Evolutionary conservation across 495 filamentous ascomycete genomes (phyloP).

Genomic region (Trichoderma reesei): DNA sequence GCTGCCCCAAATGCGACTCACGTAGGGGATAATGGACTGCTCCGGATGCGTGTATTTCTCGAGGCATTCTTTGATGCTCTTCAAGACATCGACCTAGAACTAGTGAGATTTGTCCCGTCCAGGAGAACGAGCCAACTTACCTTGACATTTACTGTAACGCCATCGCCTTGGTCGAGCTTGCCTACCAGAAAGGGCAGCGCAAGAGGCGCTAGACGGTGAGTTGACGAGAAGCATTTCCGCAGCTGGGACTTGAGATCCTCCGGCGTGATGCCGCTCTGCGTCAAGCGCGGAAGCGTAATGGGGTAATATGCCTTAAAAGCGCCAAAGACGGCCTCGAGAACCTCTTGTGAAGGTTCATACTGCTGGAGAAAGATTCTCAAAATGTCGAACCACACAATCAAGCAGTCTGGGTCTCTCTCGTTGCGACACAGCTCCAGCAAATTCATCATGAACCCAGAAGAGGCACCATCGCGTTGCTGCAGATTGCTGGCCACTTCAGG

Average conservation of each 20-base stretch:
- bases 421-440: conserved; percentile 33
- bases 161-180: conserved; percentile 42
- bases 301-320: conserved; percentile 44
- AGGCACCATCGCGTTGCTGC: conserved; percentile 28
- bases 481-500: conserved; percentile 29
- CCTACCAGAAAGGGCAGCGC: conserved; percentile 37
- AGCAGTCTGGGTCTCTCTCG: conserved; percentile 40
- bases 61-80: conserved; percentile 38
- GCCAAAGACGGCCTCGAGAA: conserved; percentile 36
- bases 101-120: neutral
- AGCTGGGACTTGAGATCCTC: conserved; percentile 39
- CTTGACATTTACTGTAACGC: conserved; percentile 41
- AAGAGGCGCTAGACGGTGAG: conserved; percentile 26
- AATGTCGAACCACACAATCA: conserved; percentile 39
- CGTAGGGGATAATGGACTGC: conserved; percentile 30
- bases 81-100: conserved; percentile 38
- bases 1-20: conserved; percentile 40
- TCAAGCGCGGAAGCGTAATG: conserved; percentile 33
- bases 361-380: conserved; percentile 27
- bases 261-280: conserved; percentile 34
- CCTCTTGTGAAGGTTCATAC: conserved; percentile 31
- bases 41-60: conserved; percentile 29
- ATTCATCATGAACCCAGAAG: conserved; percentile 29
- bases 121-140: conserved; percentile 6
- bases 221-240: conserved; percentile 37